A percentile compares a stretch with the other conserved stretches of the same genome.
phyloP scores from a whole-genome alignment of 805 yeast genomes.

The Lipomyces chichibuensis region DNA sequence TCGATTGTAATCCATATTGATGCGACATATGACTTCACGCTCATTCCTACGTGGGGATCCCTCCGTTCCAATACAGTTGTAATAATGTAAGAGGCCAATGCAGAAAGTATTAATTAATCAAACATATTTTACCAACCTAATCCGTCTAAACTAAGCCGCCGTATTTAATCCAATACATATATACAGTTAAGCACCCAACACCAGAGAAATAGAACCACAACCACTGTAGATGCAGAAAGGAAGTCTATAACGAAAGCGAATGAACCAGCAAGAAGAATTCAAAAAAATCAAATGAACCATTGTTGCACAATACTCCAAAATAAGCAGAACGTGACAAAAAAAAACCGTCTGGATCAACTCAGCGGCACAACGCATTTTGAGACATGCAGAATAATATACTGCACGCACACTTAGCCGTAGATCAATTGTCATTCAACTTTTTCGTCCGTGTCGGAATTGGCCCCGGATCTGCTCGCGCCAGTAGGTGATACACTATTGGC shows the following conservation, averaged over 20 bases:
- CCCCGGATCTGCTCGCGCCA: conserved; percentile 1
- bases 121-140: too few relatives aligned
- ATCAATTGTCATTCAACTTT: not conserved
- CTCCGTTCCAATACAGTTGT: too few relatives aligned
- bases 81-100: too few relatives aligned
- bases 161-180: not conserved
- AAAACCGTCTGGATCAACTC: not conserved
- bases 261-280: not conserved
- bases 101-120: too few relatives aligned
- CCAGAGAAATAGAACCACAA: not conserved
- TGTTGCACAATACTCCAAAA: not conserved
- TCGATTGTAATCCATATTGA: too few relatives aligned
- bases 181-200: not conserved
- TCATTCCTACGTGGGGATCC: too few relatives aligned
- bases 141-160: too few relatives aligned
- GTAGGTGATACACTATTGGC: not conserved
- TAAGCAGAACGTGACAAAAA: not conserved
- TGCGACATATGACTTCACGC: too few relatives aligned
- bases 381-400: not conserved
- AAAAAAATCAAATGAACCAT: not conserved
- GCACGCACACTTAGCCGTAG: not conserved
- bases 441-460: not conserved
- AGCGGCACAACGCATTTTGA: not conserved
- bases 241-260: not conserved
- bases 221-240: conserved; percentile 5